Conservation (phyloP, 2,329 filamentous ascomycete species). For the Fusarium fujikuroi region DNA sequence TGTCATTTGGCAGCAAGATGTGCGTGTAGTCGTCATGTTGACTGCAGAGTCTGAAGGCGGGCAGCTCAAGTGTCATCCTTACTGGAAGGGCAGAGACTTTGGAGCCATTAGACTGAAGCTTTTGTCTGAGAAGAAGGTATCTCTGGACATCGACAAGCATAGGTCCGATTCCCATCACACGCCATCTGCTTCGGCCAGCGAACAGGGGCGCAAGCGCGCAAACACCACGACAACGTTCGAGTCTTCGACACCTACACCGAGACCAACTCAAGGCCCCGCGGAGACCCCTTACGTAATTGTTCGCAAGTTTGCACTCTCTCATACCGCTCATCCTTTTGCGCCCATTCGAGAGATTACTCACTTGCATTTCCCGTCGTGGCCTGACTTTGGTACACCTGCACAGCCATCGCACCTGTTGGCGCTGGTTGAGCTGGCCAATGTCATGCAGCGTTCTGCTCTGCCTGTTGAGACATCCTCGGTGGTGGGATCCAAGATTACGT, state of each 20-base stretch:
- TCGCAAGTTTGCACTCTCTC: slow-evolving; percentile 86
- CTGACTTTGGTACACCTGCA: slow-evolving; percentile 93
- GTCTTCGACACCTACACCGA: slow-evolving; percentile 46
- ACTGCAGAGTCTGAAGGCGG: slow-evolving; percentile 94
- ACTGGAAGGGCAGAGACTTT: slow-evolving; percentile 85
- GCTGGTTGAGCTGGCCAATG: slow-evolving; percentile 87
- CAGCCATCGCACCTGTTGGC: slow-evolving; percentile 87
- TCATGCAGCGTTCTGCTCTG: slow-evolving; percentile 70
- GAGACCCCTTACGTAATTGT: slow-evolving; percentile 83
- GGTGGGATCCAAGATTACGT: slow-evolving; percentile 44
- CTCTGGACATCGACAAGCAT: slow-evolving; percentile 74
- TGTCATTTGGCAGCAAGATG: slow-evolving; percentile 95
- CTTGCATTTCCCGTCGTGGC: slow-evolving; percentile 95
- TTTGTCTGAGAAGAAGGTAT: slow-evolving; percentile 84
- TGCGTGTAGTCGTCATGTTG: slow-evolving; percentile 94
- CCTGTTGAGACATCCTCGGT: slow-evolving; percentile 58
- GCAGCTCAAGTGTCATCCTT: slow-evolving; percentile 93
- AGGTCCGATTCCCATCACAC: slow-evolving; percentile 52
- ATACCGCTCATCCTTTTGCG: slow-evolving; percentile 80
- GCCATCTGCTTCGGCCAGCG: slow-evolving; percentile 45
- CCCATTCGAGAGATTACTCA: slow-evolving; percentile 94
- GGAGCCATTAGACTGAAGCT: slow-evolving; percentile 79
- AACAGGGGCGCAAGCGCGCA: slow-evolving; percentile 61
- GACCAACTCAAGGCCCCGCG: slow-evolving; percentile 45
- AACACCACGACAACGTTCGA: slow-evolving; percentile 63